Evolutionary conservation across 495 filamentous ascomycete genomes (phyloP).

Genomic region (Penicillium angulare): DNA sequence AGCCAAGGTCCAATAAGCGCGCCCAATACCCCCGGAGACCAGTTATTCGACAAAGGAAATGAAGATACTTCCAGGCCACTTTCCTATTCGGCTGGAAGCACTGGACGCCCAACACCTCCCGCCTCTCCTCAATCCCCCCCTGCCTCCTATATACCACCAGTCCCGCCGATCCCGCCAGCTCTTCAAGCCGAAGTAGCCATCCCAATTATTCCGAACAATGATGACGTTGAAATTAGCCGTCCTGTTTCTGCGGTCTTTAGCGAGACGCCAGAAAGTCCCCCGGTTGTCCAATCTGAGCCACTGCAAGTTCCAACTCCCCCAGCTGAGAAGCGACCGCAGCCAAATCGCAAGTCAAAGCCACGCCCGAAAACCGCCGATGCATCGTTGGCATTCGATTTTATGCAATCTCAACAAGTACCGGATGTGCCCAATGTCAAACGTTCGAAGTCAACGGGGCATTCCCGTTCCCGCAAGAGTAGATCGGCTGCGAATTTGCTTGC

Average conservation of each 20-base stretch:
- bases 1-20: slow-evolving; percentile 58
- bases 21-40: slow-evolving; percentile 64
- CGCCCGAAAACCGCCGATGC: slow-evolving; percentile 55
- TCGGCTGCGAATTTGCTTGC: slow-evolving; percentile 28
- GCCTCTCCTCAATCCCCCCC: slow-evolving; percentile 36
- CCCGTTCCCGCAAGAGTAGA: slow-evolving; percentile 35
- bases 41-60: slow-evolving; percentile 20
- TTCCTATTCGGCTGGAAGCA: slow-evolving; percentile 35
- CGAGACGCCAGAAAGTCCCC: slow-evolving; percentile 66
- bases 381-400: slow-evolving; percentile 38
- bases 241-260: slow-evolving; percentile 72
- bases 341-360: slow-evolving; percentile 40
- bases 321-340: slow-evolving; percentile 61
- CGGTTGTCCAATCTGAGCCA: slow-evolving; percentile 45
- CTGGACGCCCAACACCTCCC: slow-evolving; percentile 33
- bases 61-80: slow-evolving; percentile 34
- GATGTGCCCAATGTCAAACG: slow-evolving; percentile 28
- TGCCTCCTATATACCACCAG: slow-evolving; percentile 16
- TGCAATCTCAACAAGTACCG: slow-evolving; percentile 10
- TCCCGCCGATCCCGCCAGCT: slow-evolving; percentile 20
- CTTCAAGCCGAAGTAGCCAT: slow-evolving; percentile 34
- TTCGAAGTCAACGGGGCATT: slow-evolving; percentile 38
- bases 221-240: slow-evolving; percentile 63
- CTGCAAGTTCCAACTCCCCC: slow-evolving; percentile 56
- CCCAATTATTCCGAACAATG: slow-evolving; percentile 57